A percentile compares a stretch with the other conserved stretches of the same genome.
These are phyloP conservation scores for Fusarium nygamai DNA, from an alignment of 2,329 filamentous ascomycete genomes.

Conservation along the genomic window DNA sequence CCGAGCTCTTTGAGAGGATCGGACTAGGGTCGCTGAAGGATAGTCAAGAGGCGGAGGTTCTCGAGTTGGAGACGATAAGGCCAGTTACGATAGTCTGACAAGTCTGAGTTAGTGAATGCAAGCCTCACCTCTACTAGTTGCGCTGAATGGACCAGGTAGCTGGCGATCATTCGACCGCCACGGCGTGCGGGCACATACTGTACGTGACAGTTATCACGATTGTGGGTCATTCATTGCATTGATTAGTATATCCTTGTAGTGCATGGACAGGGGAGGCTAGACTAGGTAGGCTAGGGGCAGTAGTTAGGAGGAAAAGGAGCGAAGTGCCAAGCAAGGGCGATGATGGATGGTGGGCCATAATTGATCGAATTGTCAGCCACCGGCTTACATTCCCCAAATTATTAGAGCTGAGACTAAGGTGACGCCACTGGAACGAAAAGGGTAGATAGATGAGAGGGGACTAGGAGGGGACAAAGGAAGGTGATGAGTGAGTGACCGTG, in stretches of 20 bases:
- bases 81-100: slow-evolving; percentile 4
- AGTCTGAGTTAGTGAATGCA: slow-evolving; percentile 2
- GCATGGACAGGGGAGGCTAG: not conserved
- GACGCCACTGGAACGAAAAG: not conserved
- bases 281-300: too few species aligned
- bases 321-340: not conserved
- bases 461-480: not conserved
- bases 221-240: slow-evolving; percentile 2
- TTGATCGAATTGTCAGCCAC: not conserved
- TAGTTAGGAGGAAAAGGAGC: not conserved
- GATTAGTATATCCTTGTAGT: not conserved
- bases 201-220: not conserved
- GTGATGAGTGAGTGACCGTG: not conserved
- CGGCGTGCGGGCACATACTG: not conserved
- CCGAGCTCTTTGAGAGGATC: slow-evolving; percentile 20
- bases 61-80: not conserved
- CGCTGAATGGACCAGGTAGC: not conserved
- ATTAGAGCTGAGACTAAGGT: slow-evolving; percentile 2
- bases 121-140: not conserved
- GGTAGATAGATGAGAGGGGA: not conserved
- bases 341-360: not conserved
- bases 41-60: not conserved
- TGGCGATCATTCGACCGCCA: not conserved
- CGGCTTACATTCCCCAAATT: not conserved
- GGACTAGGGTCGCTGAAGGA: slow-evolving; percentile 10